A percentile compares a stretch with the other conserved stretches of the same genome.
Conservation (phyloP, 192 early-diverging fungal species). For the Coemansia sp. region DNA sequence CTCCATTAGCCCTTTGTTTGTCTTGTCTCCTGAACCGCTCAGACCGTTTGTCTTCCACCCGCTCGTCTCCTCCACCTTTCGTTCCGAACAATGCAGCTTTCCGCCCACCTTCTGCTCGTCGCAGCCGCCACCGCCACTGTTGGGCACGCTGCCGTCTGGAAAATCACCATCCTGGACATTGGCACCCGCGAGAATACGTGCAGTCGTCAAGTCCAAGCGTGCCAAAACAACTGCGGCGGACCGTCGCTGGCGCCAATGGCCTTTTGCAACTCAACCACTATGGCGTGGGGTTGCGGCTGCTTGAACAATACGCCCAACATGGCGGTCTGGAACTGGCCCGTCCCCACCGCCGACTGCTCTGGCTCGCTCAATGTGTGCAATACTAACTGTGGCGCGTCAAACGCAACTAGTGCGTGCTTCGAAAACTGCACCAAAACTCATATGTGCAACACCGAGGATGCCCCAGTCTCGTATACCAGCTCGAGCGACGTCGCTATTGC, state of each 20-base stretch:
- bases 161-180: constrained; percentile 31
- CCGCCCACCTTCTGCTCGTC: constrained; percentile 15
- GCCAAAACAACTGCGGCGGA: constrained; percentile 51
- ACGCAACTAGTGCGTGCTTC: constrained; percentile 32
- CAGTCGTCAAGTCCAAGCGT: constrained; percentile 38
- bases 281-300: constrained; percentile 57
- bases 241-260: constrained; percentile 43
- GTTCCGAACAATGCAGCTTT: constrained; percentile 31
- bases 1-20: no score
- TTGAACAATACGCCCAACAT: constrained; percentile 41
- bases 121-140: constrained; percentile 12
- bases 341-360: constrained; percentile 45
- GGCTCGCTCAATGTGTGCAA: constrained; percentile 33
- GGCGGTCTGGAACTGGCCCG: constrained; percentile 47
- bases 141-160: constrained; percentile 28
- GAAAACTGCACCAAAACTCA: constrained; percentile 29
- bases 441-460: constrained; percentile 48
- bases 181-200: constrained; percentile 41
- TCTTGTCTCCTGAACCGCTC: no score
- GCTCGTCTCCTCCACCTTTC: no score
- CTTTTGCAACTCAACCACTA: constrained; percentile 53
- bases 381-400: constrained; percentile 26
- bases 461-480: constrained; percentile 46
- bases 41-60: no score
- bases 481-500: background rate